Percentiles rank a stretch among this genome's conserved stretches.
phyloP scores from a whole-genome alignment of 768 basidiomycete species.

The Lactifluus volemus region DNA sequence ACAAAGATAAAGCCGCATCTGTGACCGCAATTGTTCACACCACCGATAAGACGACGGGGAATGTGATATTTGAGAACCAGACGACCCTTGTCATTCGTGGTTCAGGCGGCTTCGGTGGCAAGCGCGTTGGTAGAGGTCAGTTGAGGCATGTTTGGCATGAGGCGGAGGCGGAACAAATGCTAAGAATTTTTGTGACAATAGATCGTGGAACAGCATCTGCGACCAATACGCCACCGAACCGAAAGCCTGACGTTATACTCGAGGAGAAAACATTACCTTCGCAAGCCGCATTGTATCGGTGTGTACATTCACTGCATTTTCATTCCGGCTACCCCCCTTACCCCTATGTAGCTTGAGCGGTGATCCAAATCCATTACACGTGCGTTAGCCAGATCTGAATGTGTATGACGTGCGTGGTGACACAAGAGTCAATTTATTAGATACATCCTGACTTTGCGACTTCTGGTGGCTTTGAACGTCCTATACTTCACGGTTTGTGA shows the following conservation, averaged over 20 bases:
- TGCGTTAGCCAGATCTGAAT: constrained; percentile 28
- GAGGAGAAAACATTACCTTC: constrained; percentile 79
- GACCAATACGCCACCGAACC: constrained; percentile 68
- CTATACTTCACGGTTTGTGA: constrained; percentile 61
- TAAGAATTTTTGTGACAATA: constrained; percentile 24
- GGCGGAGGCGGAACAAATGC: neutral
- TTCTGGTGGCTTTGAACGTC: constrained; percentile 90
- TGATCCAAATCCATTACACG: constrained; percentile 86
- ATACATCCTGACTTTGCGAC: constrained; percentile 91
- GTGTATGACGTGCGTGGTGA: neutral
- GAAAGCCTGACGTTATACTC: constrained; percentile 73
- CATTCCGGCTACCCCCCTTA: neutral
- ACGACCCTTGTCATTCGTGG: constrained; percentile 89
- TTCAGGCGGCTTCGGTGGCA: constrained; percentile 93
- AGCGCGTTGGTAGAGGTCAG: constrained; percentile 71
- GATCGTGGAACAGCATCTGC: constrained; percentile 90
- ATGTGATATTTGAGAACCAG: constrained; percentile 86
- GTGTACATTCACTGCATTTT: constrained; percentile 18
- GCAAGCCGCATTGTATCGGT: constrained; percentile 93
- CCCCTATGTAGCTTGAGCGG: constrained; percentile 61
- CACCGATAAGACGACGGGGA: constrained; percentile 66
- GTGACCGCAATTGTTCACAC: constrained; percentile 76
- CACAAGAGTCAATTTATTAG: constrained; percentile 28
- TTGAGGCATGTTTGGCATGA: neutral
- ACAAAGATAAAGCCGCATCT: constrained; percentile 91